These are phyloP conservation scores for Suillus weaverae DNA, from an alignment of 768 basidiomycete genomes.

Conservation along the genomic window DNA sequence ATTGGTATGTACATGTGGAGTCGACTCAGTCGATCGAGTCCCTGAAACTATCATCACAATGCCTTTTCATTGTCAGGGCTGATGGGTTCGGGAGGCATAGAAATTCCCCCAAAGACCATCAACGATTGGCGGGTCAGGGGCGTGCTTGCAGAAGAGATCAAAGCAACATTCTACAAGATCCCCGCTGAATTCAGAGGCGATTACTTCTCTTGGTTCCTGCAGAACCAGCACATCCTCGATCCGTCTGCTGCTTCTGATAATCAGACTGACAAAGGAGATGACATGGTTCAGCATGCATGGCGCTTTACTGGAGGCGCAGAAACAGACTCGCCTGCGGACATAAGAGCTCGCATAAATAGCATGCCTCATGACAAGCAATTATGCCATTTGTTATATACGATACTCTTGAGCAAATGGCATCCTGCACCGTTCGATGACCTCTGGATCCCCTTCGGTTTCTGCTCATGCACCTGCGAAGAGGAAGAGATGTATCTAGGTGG, in stretches of 20 bases:
- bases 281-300: constrained; percentile 9
- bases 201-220: constrained; percentile 39
- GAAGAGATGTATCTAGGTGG: constrained; percentile 8
- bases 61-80: constrained; percentile 19
- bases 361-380: constrained; percentile 2
- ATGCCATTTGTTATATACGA: constrained; percentile 5
- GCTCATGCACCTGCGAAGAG: constrained; percentile 13
- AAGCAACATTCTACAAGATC: constrained; percentile 23
- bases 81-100: constrained; percentile 13
- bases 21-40: background rate
- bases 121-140: constrained; percentile 35
- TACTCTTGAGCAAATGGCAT: background rate
- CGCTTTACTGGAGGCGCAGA: constrained; percentile 11
- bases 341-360: background rate
- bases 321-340: constrained; percentile 1
- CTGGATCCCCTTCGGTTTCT: constrained; percentile 24
- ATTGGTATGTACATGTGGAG: constrained; percentile 9
- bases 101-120: constrained; percentile 27
- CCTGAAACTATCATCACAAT: background rate
- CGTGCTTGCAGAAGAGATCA: constrained; percentile 36
- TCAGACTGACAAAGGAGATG: background rate
- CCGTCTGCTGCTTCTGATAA: background rate
- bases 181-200: constrained; percentile 25
- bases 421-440: background rate
- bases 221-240: constrained; percentile 34